Evolutionary conservation across 31 red algal species (phyloP).

Genomic region (Odonthalia washingtoniensis): DNA sequence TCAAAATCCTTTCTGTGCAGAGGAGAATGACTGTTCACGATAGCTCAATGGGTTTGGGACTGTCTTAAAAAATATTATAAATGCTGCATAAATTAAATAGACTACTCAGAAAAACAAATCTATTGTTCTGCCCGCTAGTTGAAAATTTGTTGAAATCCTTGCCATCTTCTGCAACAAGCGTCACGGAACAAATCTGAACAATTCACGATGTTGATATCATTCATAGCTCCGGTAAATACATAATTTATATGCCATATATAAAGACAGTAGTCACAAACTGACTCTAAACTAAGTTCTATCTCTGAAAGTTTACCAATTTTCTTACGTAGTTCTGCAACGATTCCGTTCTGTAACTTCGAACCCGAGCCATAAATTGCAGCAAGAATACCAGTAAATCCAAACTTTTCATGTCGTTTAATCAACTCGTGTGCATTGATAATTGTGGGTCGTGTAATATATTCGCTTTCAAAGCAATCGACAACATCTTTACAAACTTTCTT

Average conservation of each 20-base stretch:
- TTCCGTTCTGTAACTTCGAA: background rate
- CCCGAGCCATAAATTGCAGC: conserved; percentile 13
- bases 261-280: background rate
- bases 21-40: conserved; percentile 9
- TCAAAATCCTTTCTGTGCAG: background rate
- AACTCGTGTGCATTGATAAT: no score
- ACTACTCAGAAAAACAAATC: conserved; percentile 34
- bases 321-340: background rate
- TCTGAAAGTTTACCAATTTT: conserved; percentile 2
- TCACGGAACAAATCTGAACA: conserved; percentile 11
- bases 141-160: background rate
- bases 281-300: background rate
- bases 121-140: background rate
- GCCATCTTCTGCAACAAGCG: background rate
- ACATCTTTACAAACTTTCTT: no score
- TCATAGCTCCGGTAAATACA: conserved; percentile 2
- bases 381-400: background rate
- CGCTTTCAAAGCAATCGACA: no score
- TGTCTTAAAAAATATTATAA: conserved; percentile 32
- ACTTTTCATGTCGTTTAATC: background rate
- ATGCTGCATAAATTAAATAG: conserved; percentile 33
- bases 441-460: no score
- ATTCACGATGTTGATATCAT: conserved; percentile 28
- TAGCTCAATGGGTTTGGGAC: background rate
- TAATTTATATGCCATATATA: conserved; percentile 29